Percentiles rank a stretch among this genome's conserved stretches.
These are phyloP conservation scores for Ophioceras dolichostomum DNA, from an alignment of 2,329 filamentous ascomycete species.

Conservation along the genomic window DNA sequence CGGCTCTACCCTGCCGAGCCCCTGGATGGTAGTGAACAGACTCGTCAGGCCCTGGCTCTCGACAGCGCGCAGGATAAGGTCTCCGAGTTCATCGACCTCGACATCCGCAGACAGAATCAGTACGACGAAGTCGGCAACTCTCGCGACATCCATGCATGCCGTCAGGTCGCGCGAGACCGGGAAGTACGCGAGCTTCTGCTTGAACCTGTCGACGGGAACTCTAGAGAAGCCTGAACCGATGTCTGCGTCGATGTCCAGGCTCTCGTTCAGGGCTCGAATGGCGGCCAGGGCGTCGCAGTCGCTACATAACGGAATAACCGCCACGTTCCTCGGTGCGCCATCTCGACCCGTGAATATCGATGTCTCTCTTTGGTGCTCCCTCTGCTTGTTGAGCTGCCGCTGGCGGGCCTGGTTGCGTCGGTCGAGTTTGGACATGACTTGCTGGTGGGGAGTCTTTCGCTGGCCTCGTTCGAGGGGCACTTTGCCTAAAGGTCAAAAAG, in stretches of 20 bases:
- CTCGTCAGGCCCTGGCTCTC: conserved; percentile 94
- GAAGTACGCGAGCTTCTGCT: conserved; percentile 85
- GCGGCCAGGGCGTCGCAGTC: conserved; percentile 57
- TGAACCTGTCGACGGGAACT: conserved; percentile 77
- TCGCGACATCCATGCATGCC: conserved; percentile 71
- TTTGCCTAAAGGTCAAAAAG: conserved; percentile 46
- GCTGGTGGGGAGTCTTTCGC: conserved; percentile 85
- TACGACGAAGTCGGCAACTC: conserved; percentile 82
- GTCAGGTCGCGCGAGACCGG: conserved; percentile 62
- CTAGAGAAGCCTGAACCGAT: conserved; percentile 46
- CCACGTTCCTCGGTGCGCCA: conserved; percentile 78
- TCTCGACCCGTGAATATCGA: conserved; percentile 78
- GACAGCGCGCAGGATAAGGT: conserved; percentile 73
- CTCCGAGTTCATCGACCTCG: conserved; percentile 75
- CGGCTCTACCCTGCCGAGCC: conserved; percentile 65
- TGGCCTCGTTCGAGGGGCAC: conserved; percentile 50
- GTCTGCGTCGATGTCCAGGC: conserved; percentile 65
- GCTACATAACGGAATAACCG: conserved; percentile 70
- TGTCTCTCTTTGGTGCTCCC: conserved; percentile 66
- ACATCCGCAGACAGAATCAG: conserved; percentile 71
- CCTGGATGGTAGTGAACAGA: conserved; percentile 74
- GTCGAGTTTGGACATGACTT: conserved; percentile 95
- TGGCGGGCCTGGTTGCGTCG: conserved; percentile 92
- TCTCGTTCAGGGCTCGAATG: conserved; percentile 59
- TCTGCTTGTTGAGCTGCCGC: conserved; percentile 70